phyloP scores from a whole-genome alignment of 106 monocot genomes.

The Agapanthus africanus region DNA sequence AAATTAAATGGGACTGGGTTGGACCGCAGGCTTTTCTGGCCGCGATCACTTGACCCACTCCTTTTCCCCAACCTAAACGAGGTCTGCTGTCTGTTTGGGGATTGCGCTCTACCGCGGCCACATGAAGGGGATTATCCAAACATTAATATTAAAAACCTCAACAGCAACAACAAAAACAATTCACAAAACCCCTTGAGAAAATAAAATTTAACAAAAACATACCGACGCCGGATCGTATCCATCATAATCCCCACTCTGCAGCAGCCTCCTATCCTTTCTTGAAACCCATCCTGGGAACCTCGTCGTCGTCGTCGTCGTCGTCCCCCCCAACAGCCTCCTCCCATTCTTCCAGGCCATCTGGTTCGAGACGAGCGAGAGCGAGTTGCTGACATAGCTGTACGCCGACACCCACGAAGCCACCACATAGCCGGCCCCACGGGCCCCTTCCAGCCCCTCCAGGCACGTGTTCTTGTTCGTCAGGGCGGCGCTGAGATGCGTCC shows the following conservation, averaged over 20 bases:
- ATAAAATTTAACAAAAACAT: neutral
- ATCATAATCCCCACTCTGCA: conserved; percentile 32
- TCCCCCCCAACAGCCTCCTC: neutral
- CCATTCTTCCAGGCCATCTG: too few species aligned
- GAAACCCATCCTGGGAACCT: conserved; percentile 33
- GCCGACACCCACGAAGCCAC: conserved; percentile 19
- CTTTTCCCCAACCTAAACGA: too few species aligned
- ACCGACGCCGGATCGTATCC: conserved; percentile 15
- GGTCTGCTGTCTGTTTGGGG: too few species aligned
- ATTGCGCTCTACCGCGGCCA: too few species aligned
- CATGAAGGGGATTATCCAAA: neutral
- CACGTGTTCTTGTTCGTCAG: conserved; percentile 75
- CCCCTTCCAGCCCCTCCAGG: conserved; percentile 53
- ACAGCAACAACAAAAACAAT: neutral
- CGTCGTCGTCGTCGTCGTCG: conserved; percentile 4
- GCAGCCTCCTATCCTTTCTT: conserved; percentile 20
- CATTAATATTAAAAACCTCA: neutral
- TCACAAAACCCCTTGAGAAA: neutral
- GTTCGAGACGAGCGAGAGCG: conserved; percentile 39
- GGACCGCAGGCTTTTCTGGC: too few species aligned
- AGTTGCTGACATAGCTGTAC: conserved; percentile 46
- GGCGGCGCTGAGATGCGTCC: conserved; percentile 59
- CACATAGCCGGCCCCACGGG: conserved; percentile 22
- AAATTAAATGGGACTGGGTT: too few species aligned
- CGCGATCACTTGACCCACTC: too few species aligned